Percentiles rank a stretch among this genome's conserved stretches.
Conservation (phyloP, 2,329 filamentous ascomycete genomes). For the Cercospora citrullina region DNA sequence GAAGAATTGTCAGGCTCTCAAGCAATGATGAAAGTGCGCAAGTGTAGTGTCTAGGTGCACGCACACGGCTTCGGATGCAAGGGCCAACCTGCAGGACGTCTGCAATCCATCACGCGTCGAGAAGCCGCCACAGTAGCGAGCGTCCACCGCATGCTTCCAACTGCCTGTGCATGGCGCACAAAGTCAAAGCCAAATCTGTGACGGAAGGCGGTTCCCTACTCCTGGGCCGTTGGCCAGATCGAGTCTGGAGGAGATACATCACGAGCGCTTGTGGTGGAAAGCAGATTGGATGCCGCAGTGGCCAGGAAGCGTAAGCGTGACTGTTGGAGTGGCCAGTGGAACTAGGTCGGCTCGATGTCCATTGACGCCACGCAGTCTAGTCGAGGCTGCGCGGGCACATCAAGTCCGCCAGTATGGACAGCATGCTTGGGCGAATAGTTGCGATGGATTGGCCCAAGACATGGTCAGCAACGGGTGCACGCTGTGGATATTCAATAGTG, state of each 20-base stretch:
- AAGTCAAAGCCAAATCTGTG: slow-evolving; percentile 9
- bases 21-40: not conserved
- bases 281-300: slow-evolving; percentile 11
- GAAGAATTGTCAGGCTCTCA: not conserved
- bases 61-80: slow-evolving; percentile 13
- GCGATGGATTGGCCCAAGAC: not conserved
- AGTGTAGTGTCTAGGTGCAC: slow-evolving; percentile 12
- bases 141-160: slow-evolving; percentile 13
- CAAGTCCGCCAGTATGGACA: not conserved
- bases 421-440: not conserved
- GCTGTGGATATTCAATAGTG: slow-evolving; percentile 1
- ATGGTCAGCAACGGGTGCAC: not conserved
- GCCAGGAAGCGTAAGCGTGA: not conserved
- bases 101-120: slow-evolving; percentile 13
- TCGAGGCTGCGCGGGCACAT: not conserved
- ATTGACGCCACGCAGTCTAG: slow-evolving; percentile 1
- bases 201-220: not conserved
- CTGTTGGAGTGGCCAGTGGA: not conserved
- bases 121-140: slow-evolving; percentile 10
- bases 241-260: not conserved
- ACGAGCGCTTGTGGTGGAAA: slow-evolving; percentile 15
- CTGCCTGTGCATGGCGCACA: slow-evolving; percentile 5
- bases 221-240: not conserved
- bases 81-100: slow-evolving; percentile 16
- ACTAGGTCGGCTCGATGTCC: not conserved